Base-by-base conservation (phyloP, 2,329 filamentous ascomycete genomes). In the Pestalotiopsis sp. region DNA sequence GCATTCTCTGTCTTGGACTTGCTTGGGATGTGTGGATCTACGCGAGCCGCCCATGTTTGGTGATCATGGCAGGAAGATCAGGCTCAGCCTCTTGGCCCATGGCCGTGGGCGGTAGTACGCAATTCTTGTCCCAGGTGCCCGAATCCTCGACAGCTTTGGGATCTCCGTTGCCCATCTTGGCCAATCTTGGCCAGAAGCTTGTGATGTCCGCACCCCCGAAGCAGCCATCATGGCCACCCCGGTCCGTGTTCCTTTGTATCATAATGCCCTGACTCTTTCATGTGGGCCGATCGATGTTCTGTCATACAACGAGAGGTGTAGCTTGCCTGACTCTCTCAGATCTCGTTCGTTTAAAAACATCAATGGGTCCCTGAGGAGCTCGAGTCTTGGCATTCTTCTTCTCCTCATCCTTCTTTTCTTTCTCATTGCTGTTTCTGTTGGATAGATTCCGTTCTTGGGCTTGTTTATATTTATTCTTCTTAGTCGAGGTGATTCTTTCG, bases 1-100 rank as follows among this genome's bases (percentile, higher is more conserved):
- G 66, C 66, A 67, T 56, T 41, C 58, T 63, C n/a, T 63, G 66
- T 67, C 66, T 67, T 62, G 66, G 59, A 62, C 45, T 52, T 67
- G 66, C 66, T 41, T 67, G 66, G 45, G 58, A 56, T 66, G 59
- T 52, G 57, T 62, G 66, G 59, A 67, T 67, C 65, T 59, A 59
- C 65, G 41, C 23, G 56, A 49, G 52, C 65, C 27, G 49, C 49
- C 41, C 63, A 36, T 36, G 45, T 66, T 66, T 66, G 63, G 63
- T 45, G 63, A 66, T 66, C 63, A 56, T 57, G 20, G 52, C 45
- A 66, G 40, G 65, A 27, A 66, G 56, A 60, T 66, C 65, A 27
- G 52, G 9, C 41, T 66, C 57, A n/a, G 58, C 52, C 20, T 7
- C 31, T 36, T 36, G 7, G 31, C 31, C 31, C 17, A 52, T 52